Evolutionary conservation across 768 basidiomycete species (phyloP), one percentile per base, ranked within the genome.

Genomic region (Kwoniella bestiolae): DNA sequence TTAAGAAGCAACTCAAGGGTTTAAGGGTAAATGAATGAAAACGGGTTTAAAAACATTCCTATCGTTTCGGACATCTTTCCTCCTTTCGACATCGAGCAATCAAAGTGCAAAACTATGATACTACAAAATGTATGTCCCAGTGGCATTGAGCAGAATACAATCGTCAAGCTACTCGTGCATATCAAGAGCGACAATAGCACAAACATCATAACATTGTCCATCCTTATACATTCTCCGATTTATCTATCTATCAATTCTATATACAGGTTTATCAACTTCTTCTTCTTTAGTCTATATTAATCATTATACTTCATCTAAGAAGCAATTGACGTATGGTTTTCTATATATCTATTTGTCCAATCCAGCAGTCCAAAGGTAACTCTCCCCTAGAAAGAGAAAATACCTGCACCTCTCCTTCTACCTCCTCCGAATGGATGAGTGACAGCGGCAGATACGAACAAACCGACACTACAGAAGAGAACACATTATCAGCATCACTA

Each of bases 401-500:
- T 81, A 66, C 82, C 81, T 53, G 73, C 69, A 46, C 83, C 83
- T 32, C 81, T 64, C 47, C 80, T 68, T 11, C 82, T 73, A 4
- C 81, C 80, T 16, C 82, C 82, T 14, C 83, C 83, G 41, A 83
- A 74, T 41, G 78, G 79, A 70, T 81, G 76, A 3, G 89, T 87
- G 25, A 89, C 77, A 1, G 86, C 87, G 23, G 90, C 83, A 3
- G 88, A 85, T 41, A 91, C 84, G 14, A 90, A 89, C 4, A 92
- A 82, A 4, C 91, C 91, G 67, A 94, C 89, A 0, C 90, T 90
- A n/a, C n/a, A 29, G 21, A 44, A 46, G 49, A 41, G 29, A 11
- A 2, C 25, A 47, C 26, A 31, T 47, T 11, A 23, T n/a, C n/a
- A n/a, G n/a, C n/a, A n/a, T n/a, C n/a, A n/a, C n/a, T n/a, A n/a